Evolutionary conservation across 2,329 filamentous ascomycete species (phyloP), one percentile per base, ranked within the genome.

Genomic region (Didymella keratinophila): DNA sequence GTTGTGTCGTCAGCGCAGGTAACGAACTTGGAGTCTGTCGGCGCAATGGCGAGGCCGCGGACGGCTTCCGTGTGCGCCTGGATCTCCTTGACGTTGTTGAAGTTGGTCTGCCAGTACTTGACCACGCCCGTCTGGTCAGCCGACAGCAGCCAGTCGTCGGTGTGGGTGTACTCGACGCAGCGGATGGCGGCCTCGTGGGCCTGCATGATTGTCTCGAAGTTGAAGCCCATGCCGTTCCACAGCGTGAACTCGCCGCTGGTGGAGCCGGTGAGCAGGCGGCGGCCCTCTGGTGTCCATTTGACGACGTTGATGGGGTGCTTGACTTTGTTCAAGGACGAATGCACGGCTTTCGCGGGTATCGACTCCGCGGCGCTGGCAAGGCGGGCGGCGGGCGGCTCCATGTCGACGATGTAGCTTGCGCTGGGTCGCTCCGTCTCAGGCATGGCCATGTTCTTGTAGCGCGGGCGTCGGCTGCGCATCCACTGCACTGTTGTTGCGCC

Each of bases 201-300:
- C 77, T 97, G 93, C 91, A 97, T 97, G 27, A 99, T 97, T 3
- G 95, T 98, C 80, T 99, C 95, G 70, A 99, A 99, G 78, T 99
- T 98, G 85, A 99, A 99, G 23, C 93, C 94, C 42, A 94, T 98
- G 63, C 95, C 95, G 76, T 99, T 99, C 95, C 95, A 99, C 3
- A 99, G 80, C 37, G 96, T 99, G 71, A 99, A 99, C 76, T 99
- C 95, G 72, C 95, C 95, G 75, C 94, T 98, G 66, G 93, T 96
- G 0, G 93, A 96, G 21, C 93, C 95, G 0, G 95, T 98, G 74
- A 99, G 84, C 56, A 99, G 81, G 66, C 95, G 85, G 61, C 95
- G 89, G 27, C 95, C 95, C 78, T 99, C 95, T 7, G 95, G 95
- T 16, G 96, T 99, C 95, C 95, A 99, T 76, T 92, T 87, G 39